phyloP scores from a whole-genome alignment of 352 stramenopile species.

The Peronospora farinosa region DNA sequence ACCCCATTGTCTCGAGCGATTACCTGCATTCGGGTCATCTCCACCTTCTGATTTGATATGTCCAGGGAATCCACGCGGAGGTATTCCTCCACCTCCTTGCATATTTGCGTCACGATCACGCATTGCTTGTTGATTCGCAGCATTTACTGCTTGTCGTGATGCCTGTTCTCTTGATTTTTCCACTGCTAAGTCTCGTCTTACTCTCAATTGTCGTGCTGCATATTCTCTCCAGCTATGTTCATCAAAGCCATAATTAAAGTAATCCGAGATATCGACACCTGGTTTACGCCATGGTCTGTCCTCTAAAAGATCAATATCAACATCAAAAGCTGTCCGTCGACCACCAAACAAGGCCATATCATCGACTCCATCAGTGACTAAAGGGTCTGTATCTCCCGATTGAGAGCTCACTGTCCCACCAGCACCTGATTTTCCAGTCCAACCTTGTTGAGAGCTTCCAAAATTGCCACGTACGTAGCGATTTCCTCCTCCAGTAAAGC shows the following conservation, averaged over 20 bases:
- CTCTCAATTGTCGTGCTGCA: conserved; percentile 60
- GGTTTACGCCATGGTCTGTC: conserved; percentile 89
- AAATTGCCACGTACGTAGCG: conserved; percentile 70
- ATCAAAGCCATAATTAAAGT: conserved; percentile 92
- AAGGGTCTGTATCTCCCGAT: conserved; percentile 13
- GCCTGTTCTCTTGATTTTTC: conserved; percentile 78
- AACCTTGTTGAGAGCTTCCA: conserved; percentile 30
- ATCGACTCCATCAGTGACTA: conserved; percentile 39
- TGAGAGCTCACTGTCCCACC: conserved; percentile 7
- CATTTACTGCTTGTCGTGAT: conserved; percentile 62
- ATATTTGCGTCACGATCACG: conserved; percentile 32
- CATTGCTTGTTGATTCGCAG: conserved; percentile 39
- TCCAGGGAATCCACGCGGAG: conserved; percentile 25
- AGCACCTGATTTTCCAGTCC: conserved; percentile 13
- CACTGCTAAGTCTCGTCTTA: conserved; percentile 62
- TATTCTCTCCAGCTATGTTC: conserved; percentile 83
- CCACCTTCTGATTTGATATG: conserved; percentile 21
- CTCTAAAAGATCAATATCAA: conserved; percentile 89
- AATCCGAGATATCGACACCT: conserved; percentile 89
- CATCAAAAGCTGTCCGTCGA: conserved; percentile 85
- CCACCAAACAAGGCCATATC: conserved; percentile 74
- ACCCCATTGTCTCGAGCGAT: conserved; percentile 18
- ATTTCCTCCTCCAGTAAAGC: conserved; percentile 70
- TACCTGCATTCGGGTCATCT: conserved; percentile 13
- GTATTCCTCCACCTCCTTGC: conserved; percentile 22